Evolutionary conservation across 768 basidiomycete species (phyloP), one percentile per base, ranked within the genome.

Genomic region (Podaxis mareebaensis): DNA sequence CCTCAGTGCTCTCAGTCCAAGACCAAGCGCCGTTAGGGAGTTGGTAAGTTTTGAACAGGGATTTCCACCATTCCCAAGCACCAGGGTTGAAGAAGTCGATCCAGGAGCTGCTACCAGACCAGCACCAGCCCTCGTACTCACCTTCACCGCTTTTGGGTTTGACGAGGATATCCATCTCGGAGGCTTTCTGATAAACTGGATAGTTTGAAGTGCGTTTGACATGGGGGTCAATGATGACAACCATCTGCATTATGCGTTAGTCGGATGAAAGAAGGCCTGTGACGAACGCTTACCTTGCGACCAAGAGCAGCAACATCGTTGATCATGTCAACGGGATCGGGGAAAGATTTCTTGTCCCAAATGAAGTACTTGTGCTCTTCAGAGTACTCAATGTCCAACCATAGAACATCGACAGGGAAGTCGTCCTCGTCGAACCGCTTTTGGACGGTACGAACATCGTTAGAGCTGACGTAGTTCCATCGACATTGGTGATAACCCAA

Each of bases 51-150:
- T 89, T 90, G 81, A 97, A 99, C 63, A 96, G 79, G 4, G 81
- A 79, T 64, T 81, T 89, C 96, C 96, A 99, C 89, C 95, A 95
- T 39, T 86, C 83, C 94, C 94, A 96, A 46, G 86, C 85, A 36
- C 76, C 81, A 30, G 95, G 95, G 71, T 99, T 90, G 85, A 99
- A 97, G 78, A 93, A 97, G 72, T 99, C 97, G 42, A 95, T 89
- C 96, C 96, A 99, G 5, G 95, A 91, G 66, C 90, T 92, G 74
- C 90, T 94, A 40, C 97, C 97, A 24, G 93, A 87, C 97, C 97
- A 99, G 76, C 97, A 99, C 95, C 95, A 98, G 20, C 97, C 97
- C 69, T 98, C 95, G 68, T 92, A 96, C 74, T 96, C 93, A 57
- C 86, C 86, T 62, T 90, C 79, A 15, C 92, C 93, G 53, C 87